These are phyloP conservation scores for Seiridium cupressi DNA, from an alignment of 2,329 filamentous ascomycete genomes.

Conservation along the genomic window DNA sequence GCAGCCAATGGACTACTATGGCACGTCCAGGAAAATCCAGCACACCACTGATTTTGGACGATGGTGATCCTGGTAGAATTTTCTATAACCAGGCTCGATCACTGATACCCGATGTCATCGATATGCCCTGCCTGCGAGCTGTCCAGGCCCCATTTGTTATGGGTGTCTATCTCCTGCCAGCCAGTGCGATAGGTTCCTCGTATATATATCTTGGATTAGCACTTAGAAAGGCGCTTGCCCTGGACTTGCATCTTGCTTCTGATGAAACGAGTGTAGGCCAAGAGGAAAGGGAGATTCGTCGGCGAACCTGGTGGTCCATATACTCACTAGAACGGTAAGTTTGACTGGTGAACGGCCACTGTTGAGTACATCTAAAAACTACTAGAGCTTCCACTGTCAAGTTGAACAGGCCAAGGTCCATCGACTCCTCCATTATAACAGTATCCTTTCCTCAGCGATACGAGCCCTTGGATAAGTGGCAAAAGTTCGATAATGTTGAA, in stretches of 20 bases:
- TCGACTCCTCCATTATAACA: conserved; percentile 20
- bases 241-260: conserved; percentile 23
- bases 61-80: conserved; percentile 25
- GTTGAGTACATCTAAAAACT: not conserved
- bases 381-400: conserved; percentile 21
- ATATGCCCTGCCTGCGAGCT: conserved; percentile 26
- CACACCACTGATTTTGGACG: conserved; percentile 2
- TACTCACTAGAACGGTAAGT: conserved; percentile 26
- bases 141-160: conserved; percentile 31
- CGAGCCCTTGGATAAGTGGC: conserved; percentile 17
- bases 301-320: conserved; percentile 27
- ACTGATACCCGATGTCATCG: conserved; percentile 32
- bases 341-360: not conserved
- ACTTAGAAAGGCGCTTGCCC: conserved; percentile 24
- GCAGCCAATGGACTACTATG: conserved; percentile 32
- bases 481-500: conserved; percentile 30
- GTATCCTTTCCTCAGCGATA: conserved; percentile 15
- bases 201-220: conserved; percentile 29
- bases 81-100: conserved; percentile 27
- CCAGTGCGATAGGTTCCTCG: conserved; percentile 30
- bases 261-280: conserved; percentile 20
- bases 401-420: conserved; percentile 21
- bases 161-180: conserved; percentile 33
- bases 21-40: conserved; percentile 19
- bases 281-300: conserved; percentile 19